Evolutionary conservation across 331 rosid species (phyloP).

Genomic region (Erythrophleum ivorense): DNA sequence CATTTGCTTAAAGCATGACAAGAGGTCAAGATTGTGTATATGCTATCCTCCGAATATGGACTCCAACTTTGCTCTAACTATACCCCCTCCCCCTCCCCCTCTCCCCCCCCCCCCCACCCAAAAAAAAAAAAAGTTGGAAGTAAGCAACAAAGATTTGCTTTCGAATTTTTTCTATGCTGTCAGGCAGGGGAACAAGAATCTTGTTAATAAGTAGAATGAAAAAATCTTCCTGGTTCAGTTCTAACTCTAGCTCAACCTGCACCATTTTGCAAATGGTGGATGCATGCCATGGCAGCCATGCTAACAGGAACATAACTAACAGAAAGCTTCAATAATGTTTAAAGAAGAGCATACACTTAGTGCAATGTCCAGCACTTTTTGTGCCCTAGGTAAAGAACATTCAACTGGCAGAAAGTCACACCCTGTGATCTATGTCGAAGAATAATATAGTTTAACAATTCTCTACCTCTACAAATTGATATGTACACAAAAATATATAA

Average conservation of each 20-base stretch:
- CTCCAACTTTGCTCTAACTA: too few relatives aligned
- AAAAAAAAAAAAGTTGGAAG: too few relatives aligned
- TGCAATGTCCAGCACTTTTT: not conserved
- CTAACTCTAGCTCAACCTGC: not conserved
- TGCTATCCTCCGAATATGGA: too few relatives aligned
- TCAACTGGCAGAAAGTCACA: not conserved
- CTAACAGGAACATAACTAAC: not conserved
- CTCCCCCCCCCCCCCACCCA: too few relatives aligned
- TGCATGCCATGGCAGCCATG: not conserved
- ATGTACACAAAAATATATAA: not conserved
- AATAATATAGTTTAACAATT: not conserved
- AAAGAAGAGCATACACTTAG: not conserved
- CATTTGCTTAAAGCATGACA: too few relatives aligned
- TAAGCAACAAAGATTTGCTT: too few relatives aligned
- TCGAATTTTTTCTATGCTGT: too few relatives aligned
- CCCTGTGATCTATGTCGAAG: not conserved
- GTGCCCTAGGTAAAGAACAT: not conserved
- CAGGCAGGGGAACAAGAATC: too few relatives aligned
- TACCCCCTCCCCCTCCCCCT: too few relatives aligned
- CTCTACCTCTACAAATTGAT: not conserved
- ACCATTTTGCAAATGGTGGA: not conserved
- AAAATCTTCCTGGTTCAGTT: too few relatives aligned
- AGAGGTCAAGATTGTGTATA: too few relatives aligned
- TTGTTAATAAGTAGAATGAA: too few relatives aligned
- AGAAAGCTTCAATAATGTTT: not conserved